Evolutionary conservation across 495 filamentous ascomycete genomes (phyloP).

Genomic region (Staphylotrichum longicolle): DNA sequence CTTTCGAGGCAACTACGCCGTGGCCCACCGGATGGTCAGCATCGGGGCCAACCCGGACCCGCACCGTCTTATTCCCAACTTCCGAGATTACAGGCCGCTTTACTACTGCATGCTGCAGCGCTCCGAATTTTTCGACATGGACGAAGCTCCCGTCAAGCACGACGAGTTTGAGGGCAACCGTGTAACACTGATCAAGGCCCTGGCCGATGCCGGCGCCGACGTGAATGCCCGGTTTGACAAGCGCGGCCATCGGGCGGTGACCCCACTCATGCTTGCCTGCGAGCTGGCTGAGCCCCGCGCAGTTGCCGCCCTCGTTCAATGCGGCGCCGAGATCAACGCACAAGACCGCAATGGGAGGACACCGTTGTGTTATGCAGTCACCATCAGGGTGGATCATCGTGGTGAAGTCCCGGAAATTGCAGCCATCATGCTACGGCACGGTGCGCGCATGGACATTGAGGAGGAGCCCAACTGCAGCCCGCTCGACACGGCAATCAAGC

Average conservation of each 20-base stretch:
- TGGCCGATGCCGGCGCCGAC: constrained; percentile 28
- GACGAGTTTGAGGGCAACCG: constrained; percentile 31
- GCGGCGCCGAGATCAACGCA: constrained; percentile 28
- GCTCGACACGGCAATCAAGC: constrained; percentile 28
- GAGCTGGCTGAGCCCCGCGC: constrained; percentile 29
- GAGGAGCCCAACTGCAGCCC: constrained; percentile 26
- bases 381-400: constrained; percentile 23
- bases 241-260: constrained; percentile 23
- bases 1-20: constrained; percentile 31
- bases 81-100: constrained; percentile 28
- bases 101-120: constrained; percentile 29
- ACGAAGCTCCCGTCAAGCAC: constrained; percentile 29
- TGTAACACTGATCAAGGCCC: constrained; percentile 26
- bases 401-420: constrained; percentile 29
- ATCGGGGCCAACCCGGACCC: constrained; percentile 32
- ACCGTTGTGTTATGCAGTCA: constrained; percentile 26
- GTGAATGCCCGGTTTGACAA: constrained; percentile 31
- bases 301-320: constrained; percentile 20
- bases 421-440: constrained; percentile 18
- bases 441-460: constrained; percentile 28
- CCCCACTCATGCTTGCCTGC: constrained; percentile 32
- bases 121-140: constrained; percentile 29
- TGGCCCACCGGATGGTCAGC: constrained; percentile 27
- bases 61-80: constrained; percentile 25
- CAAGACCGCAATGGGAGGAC: constrained; percentile 27